These are phyloP conservation scores for Silene coronaria DNA, from an alignment of 179 eudicot species.

Conservation along the genomic window DNA sequence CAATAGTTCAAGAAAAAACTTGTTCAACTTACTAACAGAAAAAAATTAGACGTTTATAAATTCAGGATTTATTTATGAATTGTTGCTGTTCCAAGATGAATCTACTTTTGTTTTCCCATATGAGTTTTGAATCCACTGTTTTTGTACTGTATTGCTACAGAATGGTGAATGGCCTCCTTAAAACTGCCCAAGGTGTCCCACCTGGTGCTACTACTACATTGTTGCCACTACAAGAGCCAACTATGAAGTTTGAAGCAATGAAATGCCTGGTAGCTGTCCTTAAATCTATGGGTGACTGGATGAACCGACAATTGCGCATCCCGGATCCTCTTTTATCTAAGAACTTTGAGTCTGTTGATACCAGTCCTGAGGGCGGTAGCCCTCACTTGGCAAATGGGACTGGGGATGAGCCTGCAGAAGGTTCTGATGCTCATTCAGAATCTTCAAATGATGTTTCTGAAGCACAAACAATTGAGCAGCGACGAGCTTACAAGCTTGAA, in stretches of 20 bases:
- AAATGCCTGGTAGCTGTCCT: constrained; percentile 80
- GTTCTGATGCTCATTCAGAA: constrained; percentile 73
- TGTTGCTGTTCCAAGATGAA: neutral
- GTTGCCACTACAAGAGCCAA: constrained; percentile 79
- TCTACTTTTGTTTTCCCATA: neutral
- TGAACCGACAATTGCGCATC: constrained; percentile 83
- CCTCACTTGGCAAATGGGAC: constrained; percentile 57
- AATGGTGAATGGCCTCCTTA: constrained; percentile 98
- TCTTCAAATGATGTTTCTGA: constrained; percentile 79
- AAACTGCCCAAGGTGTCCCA: constrained; percentile 98
- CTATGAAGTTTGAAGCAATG: constrained; percentile 93
- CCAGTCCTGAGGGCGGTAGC: constrained; percentile 47
- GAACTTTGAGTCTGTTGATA: constrained; percentile 47
- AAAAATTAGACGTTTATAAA: neutral
- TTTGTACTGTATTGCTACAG: constrained; percentile 37
- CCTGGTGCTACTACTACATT: constrained; percentile 79
- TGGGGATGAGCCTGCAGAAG: constrained; percentile 65
- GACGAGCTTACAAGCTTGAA: constrained; percentile 97
- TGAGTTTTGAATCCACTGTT: neutral
- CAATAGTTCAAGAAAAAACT: neutral
- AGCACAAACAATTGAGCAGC: constrained; percentile 81
- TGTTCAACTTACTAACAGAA: neutral
- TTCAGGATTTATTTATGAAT: neutral
- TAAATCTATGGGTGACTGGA: constrained; percentile 97
- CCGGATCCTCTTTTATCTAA: constrained; percentile 72